Evolutionary conservation across 495 filamentous ascomycete species (phyloP).

Genomic region (Penicillium ochrochloron): DNA sequence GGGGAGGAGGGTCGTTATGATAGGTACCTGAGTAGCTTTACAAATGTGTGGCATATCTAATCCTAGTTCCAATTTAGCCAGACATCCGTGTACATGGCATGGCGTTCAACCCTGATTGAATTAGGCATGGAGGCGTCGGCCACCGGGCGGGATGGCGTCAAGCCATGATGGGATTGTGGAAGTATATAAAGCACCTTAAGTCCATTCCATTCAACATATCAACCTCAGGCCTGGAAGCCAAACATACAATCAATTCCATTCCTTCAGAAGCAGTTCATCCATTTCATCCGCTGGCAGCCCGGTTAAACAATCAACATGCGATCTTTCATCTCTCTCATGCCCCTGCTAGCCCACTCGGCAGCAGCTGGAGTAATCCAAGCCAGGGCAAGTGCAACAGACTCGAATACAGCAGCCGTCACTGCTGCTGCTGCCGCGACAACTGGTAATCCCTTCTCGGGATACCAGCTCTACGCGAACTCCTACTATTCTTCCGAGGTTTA

Average conservation of each 20-base stretch:
- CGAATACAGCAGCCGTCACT: neutral
- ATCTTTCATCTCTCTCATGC: slow-evolving; percentile 15
- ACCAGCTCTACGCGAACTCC: slow-evolving; percentile 59
- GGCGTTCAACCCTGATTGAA: neutral
- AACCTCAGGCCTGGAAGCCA: neutral
- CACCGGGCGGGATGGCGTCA: slow-evolving; percentile 1
- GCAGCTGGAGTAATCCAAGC: slow-evolving; percentile 17
- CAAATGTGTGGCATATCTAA: neutral
- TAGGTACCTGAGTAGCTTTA: neutral
- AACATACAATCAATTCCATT: neutral
- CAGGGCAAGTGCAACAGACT: neutral
- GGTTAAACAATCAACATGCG: slow-evolving; percentile 18
- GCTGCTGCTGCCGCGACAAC: slow-evolving; percentile 28
- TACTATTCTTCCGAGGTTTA: slow-evolving; percentile 63
- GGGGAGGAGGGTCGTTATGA: neutral
- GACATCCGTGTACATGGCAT: neutral
- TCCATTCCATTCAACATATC: neutral
- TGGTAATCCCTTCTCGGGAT: slow-evolving; percentile 59
- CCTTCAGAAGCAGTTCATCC: neutral
- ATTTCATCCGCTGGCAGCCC: neutral
- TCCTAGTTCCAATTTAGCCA: neutral
- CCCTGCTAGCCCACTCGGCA: slow-evolving; percentile 18
- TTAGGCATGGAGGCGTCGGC: slow-evolving; percentile 9
- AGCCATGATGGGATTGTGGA: slow-evolving; percentile 5
- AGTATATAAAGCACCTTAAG: slow-evolving; percentile 13